Conservation (phyloP, 2,329 filamentous ascomycete genomes). For the Arthrocladium fulminans region DNA sequence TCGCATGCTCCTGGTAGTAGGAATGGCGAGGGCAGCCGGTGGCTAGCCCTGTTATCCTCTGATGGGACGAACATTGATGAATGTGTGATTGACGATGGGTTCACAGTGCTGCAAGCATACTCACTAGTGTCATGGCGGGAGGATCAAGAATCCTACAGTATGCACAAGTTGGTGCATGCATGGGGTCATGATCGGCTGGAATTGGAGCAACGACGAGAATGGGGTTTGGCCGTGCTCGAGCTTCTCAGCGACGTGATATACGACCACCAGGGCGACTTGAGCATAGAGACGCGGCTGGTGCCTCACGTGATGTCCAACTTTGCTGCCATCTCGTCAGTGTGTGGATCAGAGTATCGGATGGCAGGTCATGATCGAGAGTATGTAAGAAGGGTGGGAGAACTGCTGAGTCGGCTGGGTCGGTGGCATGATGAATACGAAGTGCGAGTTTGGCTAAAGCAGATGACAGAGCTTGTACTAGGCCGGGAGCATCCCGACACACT, state of each 20-base stretch:
- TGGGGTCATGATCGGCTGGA: constrained; percentile 6
- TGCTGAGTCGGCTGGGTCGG: neutral
- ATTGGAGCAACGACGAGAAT: neutral
- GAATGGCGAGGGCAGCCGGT: neutral
- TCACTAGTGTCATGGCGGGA: constrained; percentile 1
- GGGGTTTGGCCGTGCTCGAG: neutral
- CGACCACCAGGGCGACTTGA: neutral
- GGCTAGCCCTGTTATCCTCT: neutral
- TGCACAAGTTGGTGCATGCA: constrained; percentile 8
- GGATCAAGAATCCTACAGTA: constrained; percentile 1
- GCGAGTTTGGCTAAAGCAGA: neutral
- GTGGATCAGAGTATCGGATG: no score
- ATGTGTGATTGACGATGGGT: neutral
- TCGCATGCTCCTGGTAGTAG: neutral
- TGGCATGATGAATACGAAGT: neutral
- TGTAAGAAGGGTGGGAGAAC: no score
- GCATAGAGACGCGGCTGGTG: no score
- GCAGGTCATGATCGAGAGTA: no score
- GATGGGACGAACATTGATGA: neutral
- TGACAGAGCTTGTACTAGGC: neutral
- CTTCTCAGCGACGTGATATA: neutral
- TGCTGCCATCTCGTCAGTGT: no score
- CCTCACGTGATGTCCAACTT: no score
- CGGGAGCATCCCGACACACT: neutral
- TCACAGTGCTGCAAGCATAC: neutral